Evolutionary conservation across 768 basidiomycete genomes (phyloP).

Genomic region (Lentinula guzmanii): DNA sequence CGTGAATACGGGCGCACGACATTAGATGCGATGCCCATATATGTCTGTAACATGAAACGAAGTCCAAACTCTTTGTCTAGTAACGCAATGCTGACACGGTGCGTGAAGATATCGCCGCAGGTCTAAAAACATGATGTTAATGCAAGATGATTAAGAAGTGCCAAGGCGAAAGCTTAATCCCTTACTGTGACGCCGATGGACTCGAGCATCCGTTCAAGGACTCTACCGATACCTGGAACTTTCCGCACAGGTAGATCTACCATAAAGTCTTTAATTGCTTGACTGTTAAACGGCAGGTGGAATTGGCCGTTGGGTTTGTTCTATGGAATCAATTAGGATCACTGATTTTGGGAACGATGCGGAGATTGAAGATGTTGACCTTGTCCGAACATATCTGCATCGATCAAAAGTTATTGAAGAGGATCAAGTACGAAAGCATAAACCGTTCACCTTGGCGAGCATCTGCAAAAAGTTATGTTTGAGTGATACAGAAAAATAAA

Average conservation of each 20-base stretch:
- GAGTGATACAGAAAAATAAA: constrained; percentile 8
- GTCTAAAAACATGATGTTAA: constrained; percentile 37
- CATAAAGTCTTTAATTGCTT: constrained; percentile 73
- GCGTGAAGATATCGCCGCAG: constrained; percentile 82
- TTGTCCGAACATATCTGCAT: constrained; percentile 88
- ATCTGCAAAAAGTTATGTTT: constrained; percentile 41
- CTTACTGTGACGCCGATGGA: constrained; percentile 80
- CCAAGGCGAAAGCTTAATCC: constrained; percentile 1
- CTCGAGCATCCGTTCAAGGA: constrained; percentile 82
- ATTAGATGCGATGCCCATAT: constrained; percentile 86
- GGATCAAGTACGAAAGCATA: neutral
- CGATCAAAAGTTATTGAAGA: neutral
- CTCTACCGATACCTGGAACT: constrained; percentile 86
- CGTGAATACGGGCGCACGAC: constrained; percentile 67
- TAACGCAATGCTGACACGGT: constrained; percentile 66
- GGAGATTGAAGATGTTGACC: constrained; percentile 26
- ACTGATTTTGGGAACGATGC: neutral
- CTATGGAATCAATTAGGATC: constrained; percentile 24
- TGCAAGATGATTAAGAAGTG: constrained; percentile 1
- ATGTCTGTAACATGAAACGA: constrained; percentile 64
- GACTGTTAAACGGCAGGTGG: constrained; percentile 57
- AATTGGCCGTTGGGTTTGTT: constrained; percentile 97
- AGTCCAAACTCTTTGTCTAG: constrained; percentile 89
- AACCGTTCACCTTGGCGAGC: constrained; percentile 73
- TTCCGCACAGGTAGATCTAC: constrained; percentile 76